Base-by-base conservation (phyloP, 805 yeast genomes). In the Kurtzmaniella cleridarum region DNA sequence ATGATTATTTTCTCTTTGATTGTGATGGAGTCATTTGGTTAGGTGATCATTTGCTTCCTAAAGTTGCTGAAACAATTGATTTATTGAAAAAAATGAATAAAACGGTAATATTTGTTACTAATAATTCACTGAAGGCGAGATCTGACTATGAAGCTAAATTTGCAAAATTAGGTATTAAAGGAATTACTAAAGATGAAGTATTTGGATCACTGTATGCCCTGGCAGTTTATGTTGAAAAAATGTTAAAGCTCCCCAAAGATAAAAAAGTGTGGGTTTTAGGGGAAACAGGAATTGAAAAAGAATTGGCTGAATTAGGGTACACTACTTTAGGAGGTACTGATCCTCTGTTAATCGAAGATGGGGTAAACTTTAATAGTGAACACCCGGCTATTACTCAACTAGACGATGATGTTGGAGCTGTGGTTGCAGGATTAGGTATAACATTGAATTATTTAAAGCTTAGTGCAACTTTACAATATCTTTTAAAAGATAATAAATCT, bases 11-110 rank as follows among this genome's bases (percentile, higher is more conserved):
- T 52, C 66, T 93, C 48, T 93, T 93, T 57, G 98, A 93, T 55
- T 93, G 98, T 66, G 98, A 93, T 57, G 98, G 98, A 26, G 98
- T 93, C 3, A 69, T 93, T 42, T 93, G 98, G 98, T 64, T 84
- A 35, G 98, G 98, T 2, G 79, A 77, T 45, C 85, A 81, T 47
- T 62, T 87, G 17, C 70, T 93, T 35, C 97, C 97, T 5, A 66
- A 75, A 13, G 84, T 87, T 2, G 72, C 69, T 10, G 97, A 93
- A 57, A 84, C 96, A 0, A 60, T 93, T 31, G 70, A 72, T 8
- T 55, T 84, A 31, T 66, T 93, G 47, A 73, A 73, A 42, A 41
- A 57, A 3, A 41, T 46, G 20, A 75, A 76, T 29, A 93, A 93
- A 60, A 76, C 80, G 44, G 69, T 87, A 38, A 72, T 90, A 32